phyloP scores from a whole-genome alignment of 768 basidiomycete species.

The Trametes cinnabarina region DNA sequence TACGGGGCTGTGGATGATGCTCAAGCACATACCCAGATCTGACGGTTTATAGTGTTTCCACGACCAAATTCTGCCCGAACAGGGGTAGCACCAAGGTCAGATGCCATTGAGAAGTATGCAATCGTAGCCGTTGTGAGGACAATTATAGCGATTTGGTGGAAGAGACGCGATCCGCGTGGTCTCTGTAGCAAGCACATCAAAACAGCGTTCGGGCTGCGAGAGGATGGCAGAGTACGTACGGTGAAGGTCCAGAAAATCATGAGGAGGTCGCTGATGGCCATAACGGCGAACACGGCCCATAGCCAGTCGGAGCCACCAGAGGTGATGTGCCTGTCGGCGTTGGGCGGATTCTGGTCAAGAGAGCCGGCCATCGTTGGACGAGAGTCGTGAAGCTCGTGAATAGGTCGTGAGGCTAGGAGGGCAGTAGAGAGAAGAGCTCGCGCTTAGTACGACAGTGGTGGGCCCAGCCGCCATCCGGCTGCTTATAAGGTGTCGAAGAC shows the following conservation, averaged over 20 bases:
- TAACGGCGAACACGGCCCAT: conserved; percentile 54
- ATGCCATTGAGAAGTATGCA: conserved; percentile 56
- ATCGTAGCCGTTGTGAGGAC: conserved; percentile 47
- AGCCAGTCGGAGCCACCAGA: conserved; percentile 49
- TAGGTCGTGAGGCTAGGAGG: background rate
- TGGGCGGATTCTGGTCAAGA: conserved; percentile 35
- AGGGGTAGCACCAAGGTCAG: conserved; percentile 49
- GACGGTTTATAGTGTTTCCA: conserved; percentile 31
- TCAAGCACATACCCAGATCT: conserved; percentile 40
- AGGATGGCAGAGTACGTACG: conserved; percentile 16
- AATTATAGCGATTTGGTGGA: conserved; percentile 49
- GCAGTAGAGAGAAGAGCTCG: background rate
- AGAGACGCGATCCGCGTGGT: conserved; percentile 42
- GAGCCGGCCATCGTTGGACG: conserved; percentile 8
- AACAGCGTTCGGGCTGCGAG: background rate
- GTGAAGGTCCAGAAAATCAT: conserved; percentile 40
- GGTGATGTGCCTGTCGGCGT: conserved; percentile 41
- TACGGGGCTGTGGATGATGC: background rate
- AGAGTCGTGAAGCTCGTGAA: conserved; percentile 13
- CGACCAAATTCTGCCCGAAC: conserved; percentile 42
- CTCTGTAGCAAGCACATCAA: conserved; percentile 23
- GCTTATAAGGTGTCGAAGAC: background rate
- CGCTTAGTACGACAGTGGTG: background rate
- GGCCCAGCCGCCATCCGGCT: background rate
- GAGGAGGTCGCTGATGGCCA: conserved; percentile 41